Conservation (phyloP, 1,284 basidiomycete genomes). For the Malassezia slooffiae region DNA sequence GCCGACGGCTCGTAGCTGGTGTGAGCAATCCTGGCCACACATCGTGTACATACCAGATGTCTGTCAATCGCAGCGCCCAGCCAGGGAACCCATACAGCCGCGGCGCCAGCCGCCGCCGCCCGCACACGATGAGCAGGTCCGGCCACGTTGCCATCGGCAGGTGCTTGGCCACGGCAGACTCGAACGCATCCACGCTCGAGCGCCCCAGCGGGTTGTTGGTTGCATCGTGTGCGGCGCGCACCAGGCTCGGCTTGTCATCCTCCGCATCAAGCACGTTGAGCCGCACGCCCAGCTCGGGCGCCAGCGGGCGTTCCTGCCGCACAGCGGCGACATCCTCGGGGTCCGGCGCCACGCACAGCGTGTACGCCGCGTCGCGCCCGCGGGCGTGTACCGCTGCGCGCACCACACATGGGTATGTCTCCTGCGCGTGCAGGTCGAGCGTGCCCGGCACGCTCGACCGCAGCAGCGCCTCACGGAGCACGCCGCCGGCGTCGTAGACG, state of each 20-base stretch:
- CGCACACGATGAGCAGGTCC: constrained; percentile 9
- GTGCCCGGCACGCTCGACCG: too few relatives aligned
- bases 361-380: too few relatives aligned
- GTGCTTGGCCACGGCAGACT: neutral
- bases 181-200: neutral
- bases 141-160: constrained; percentile 2
- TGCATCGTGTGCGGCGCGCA: neutral
- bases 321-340: too few relatives aligned
- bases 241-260: constrained; percentile 7
- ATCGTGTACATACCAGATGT: constrained; percentile 1
- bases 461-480: neutral
- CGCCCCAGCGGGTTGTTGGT: neutral
- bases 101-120: neutral
- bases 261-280: constrained; percentile 5
- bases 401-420: too few relatives aligned
- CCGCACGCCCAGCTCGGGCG: neutral
- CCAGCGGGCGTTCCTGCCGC: neutral
- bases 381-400: too few relatives aligned
- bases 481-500: constrained; percentile 5
- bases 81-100: constrained; percentile 11
- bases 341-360: too few relatives aligned
- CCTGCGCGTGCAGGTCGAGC: neutral
- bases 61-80: constrained; percentile 9
- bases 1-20: too few relatives aligned
- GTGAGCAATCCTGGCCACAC: too few relatives aligned